These are phyloP conservation scores for Trypanosoma theileri DNA, from an alignment of 208 protist genomes.

Conservation along the genomic window DNA sequence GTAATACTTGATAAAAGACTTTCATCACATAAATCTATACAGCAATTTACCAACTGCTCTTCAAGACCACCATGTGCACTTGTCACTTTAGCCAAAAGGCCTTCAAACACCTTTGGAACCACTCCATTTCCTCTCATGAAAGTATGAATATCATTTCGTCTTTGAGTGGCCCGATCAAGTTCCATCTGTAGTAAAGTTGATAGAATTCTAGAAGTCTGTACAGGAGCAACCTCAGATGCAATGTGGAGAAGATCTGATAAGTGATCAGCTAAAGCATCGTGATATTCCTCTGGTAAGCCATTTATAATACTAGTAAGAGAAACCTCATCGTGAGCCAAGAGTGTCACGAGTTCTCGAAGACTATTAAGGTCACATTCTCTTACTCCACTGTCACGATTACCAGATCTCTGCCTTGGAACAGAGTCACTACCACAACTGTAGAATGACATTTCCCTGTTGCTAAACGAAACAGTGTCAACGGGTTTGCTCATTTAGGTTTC, in stretches of 20 bases:
- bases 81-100: conserved; percentile 22
- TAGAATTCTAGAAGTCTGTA: conserved; percentile 34
- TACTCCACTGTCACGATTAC: background rate
- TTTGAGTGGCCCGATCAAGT: conserved; percentile 39
- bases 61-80: conserved; percentile 21
- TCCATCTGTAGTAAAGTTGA: conserved; percentile 41
- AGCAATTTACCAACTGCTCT: conserved; percentile 23
- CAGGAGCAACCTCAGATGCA: conserved; percentile 26
- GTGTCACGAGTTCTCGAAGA: conserved; percentile 21
- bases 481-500: background rate
- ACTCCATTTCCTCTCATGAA: conserved; percentile 40
- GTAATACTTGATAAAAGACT: background rate
- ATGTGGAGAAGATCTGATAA: conserved; percentile 33
- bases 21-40: conserved; percentile 9
- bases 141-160: conserved; percentile 27
- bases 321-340: conserved; percentile 32
- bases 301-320: conserved; percentile 35
- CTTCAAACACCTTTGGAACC: conserved; percentile 31
- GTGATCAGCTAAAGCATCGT: conserved; percentile 32
- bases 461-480: background rate
- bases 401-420: background rate
- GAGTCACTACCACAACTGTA: conserved; percentile 2
- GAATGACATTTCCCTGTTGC: background rate
- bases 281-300: conserved; percentile 31
- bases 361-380: background rate